Conservation (phyloP, 164 flowering plant species). For the Vitis labrusca region DNA sequence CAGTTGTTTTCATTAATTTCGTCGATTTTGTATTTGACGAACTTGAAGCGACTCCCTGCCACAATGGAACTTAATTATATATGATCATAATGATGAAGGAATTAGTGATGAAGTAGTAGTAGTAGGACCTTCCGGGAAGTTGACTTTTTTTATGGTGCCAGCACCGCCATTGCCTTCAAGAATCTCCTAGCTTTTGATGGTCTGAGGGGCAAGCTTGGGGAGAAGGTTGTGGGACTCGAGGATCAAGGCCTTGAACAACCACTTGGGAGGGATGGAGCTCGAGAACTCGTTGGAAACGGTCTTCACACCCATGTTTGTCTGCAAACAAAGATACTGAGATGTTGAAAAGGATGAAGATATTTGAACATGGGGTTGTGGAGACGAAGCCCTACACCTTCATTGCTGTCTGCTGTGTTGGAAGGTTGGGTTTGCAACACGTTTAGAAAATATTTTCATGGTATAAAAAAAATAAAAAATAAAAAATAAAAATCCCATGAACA, state of each 20-base stretch:
- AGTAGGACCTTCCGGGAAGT: constrained; percentile 7
- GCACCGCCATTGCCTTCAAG: constrained; percentile 20
- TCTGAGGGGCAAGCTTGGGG: constrained; percentile 14
- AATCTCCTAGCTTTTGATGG: constrained; percentile 4
- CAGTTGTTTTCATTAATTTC: constrained; percentile 1
- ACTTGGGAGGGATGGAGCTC: background rate
- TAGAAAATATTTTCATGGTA: no score
- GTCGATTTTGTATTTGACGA: constrained; percentile 7
- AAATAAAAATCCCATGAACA: no score
- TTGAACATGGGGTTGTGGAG: no score
- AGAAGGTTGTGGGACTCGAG: constrained; percentile 14
- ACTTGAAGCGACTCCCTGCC: constrained; percentile 11
- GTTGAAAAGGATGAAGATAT: no score
- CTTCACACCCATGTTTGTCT: background rate
- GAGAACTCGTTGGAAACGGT: constrained; percentile 11
- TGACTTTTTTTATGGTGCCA: constrained; percentile 13
- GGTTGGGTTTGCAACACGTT: no score
- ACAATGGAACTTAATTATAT: no score
- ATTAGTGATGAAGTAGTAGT: no score
- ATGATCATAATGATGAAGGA: no score
- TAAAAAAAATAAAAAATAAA: no score
- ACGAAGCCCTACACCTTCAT: no score
- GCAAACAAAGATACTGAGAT: no score
- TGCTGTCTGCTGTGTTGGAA: no score
- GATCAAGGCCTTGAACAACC: constrained; percentile 17